Evolutionary conservation across 2,329 filamentous ascomycete genomes (phyloP), one percentile per base, ranked within the genome.

Genomic region (Xylaria sp.): DNA sequence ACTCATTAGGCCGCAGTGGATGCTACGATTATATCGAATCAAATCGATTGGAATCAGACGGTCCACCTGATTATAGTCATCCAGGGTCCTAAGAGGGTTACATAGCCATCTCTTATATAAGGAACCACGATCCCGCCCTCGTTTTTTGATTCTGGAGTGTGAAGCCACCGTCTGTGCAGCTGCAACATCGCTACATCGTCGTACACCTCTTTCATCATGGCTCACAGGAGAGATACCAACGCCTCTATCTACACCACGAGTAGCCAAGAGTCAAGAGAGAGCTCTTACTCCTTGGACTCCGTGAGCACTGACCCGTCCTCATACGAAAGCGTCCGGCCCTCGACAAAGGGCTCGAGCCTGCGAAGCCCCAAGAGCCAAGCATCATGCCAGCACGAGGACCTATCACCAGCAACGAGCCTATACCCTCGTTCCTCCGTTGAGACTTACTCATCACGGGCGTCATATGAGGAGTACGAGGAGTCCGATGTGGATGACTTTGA

Each of bases 371-470:
- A 63, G 35, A 63, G 62, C 39, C 65, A 63, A 46, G 60, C 63
- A 44, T 56, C 63, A 46, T 66, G 54, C 48, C 67, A 67, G 54
- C 61, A 66, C 6, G 70, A 74, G 54, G 74, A 78, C 59, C 67
- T 77, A 34, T 76, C 76, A 3, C 76, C 76, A 3, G 70, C 70
- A 16, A 78, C 77, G 7, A 75, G 72, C 58, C 68, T 75, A 59
- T 80, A 78, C 66, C 74, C 80, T 2, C 79, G 82, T 51, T 80
- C 83, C 30, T 94, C 91, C 0, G 80, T 85, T 66, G 88, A 91
- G 62, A 96, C 92, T 1, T 95, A 92, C 68, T 96, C 92, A 4
- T 89, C 86, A 2, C 77, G 83, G 37, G 77, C 82, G 37, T 90
- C 87, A 2, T 79, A 83, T 49, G 80, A 85, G 49, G 84, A 86